Percentiles rank a stretch among this genome's conserved stretches.
Evolutionary conservation across 2,329 filamentous ascomycete species (phyloP).

Genomic region (Stagonosporopsis chrysanthemi): DNA sequence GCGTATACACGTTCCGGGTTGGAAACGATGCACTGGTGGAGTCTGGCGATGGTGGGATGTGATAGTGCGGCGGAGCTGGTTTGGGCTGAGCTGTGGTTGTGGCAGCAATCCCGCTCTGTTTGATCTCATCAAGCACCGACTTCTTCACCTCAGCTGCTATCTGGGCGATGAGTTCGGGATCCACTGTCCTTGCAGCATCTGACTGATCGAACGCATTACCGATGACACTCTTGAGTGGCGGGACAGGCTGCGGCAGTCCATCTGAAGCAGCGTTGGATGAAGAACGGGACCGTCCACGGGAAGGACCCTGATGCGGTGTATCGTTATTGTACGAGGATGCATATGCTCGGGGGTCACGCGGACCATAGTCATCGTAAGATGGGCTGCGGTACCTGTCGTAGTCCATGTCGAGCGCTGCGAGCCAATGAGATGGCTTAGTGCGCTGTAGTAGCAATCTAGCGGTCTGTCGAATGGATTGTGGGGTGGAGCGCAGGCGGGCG

Average conservation of each 20-base stretch:
- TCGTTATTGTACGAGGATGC: constrained; percentile 35
- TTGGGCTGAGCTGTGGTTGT: constrained; percentile 40
- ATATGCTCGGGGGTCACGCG: constrained; percentile 23
- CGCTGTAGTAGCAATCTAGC: constrained; percentile 6
- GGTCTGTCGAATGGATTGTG: constrained; percentile 4
- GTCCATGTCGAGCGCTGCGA: constrained; percentile 12
- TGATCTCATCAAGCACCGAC: constrained; percentile 56
- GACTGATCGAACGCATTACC: constrained; percentile 63
- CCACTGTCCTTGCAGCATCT: constrained; percentile 59
- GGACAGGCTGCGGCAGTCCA: constrained; percentile 48
- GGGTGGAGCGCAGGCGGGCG: constrained; percentile 9
- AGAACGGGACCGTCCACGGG: constrained; percentile 36
- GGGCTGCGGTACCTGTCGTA: constrained; percentile 53
- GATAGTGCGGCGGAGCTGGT: constrained; percentile 46
- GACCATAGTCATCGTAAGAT: constrained; percentile 17
- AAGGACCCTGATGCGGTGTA: constrained; percentile 33
- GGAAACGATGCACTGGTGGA: constrained; percentile 59
- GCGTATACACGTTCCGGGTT: constrained; percentile 60
- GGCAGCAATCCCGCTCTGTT: constrained; percentile 49
- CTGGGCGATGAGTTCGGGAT: constrained; percentile 67
- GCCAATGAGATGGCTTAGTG: constrained; percentile 13
- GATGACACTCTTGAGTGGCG: constrained; percentile 64
- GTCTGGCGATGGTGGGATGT: constrained; percentile 52
- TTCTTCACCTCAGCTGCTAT: constrained; percentile 66
- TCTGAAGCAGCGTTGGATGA: constrained; percentile 46